These are phyloP conservation scores for Fusarium kyushuense DNA, from an alignment of 2,329 filamentous ascomycete genomes.

Conservation along the genomic window DNA sequence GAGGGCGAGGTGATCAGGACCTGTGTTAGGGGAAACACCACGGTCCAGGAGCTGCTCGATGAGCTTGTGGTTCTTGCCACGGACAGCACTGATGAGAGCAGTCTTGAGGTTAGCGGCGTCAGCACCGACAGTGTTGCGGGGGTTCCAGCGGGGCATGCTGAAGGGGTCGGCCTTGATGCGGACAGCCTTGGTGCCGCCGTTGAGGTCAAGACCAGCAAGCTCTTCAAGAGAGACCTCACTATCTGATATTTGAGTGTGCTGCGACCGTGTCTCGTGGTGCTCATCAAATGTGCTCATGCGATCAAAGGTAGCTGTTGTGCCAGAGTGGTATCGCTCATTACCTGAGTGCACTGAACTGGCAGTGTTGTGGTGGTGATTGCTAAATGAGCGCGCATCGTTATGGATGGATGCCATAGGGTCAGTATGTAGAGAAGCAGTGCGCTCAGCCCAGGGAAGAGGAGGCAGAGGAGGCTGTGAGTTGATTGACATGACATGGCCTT, in stretches of 20 bases:
- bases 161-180: slow-evolving; percentile 63
- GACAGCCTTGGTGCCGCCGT: slow-evolving; percentile 56
- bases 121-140: slow-evolving; percentile 58
- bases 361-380: slow-evolving; percentile 35
- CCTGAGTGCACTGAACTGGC: slow-evolving; percentile 51
- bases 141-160: slow-evolving; percentile 64
- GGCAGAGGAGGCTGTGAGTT: slow-evolving; percentile 42
- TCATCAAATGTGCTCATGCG: slow-evolving; percentile 51
- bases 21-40: slow-evolving; percentile 65
- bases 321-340: slow-evolving; percentile 48
- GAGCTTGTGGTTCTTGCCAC: slow-evolving; percentile 67
- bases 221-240: slow-evolving; percentile 50
- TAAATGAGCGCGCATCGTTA: slow-evolving; percentile 34
- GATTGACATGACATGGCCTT: slow-evolving; percentile 27
- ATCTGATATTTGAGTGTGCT: slow-evolving; percentile 43
- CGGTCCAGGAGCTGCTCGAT: slow-evolving; percentile 69
- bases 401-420: slow-evolving; percentile 20
- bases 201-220: slow-evolving; percentile 56
- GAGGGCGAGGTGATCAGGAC: slow-evolving; percentile 61
- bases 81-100: slow-evolving; percentile 66
- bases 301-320: slow-evolving; percentile 45
- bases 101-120: slow-evolving; percentile 60
- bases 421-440: slow-evolving; percentile 35
- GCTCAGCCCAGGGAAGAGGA: slow-evolving; percentile 46
- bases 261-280: slow-evolving; percentile 45